Evolutionary conservation across 768 basidiomycete genomes (phyloP), one percentile per base, ranked within the genome.

Genomic region (Suillus paluster): DNA sequence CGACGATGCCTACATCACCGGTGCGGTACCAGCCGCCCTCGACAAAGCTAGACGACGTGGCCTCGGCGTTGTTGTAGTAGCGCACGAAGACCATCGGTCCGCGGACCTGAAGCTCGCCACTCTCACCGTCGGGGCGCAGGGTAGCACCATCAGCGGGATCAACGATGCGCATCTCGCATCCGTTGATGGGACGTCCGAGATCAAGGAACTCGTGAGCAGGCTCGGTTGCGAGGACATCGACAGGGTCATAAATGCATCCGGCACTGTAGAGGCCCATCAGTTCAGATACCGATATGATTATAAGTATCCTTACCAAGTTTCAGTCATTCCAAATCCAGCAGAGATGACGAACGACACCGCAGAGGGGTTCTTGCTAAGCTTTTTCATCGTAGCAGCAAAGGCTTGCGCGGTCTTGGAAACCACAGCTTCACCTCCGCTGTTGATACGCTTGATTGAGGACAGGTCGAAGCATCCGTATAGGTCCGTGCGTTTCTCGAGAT

Each of bases 21-120:
- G 86, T 86, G 64, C 80, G 81, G 71, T 84, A 83, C 86, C 86
- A 88, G 7, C 82, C 77, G 15, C 81, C 83, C 6, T 70, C 63
- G 0, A 78, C 77, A 63, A 88, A 83, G 33, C 81, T 78, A 36
- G 80, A 76, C 9, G 63, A 61, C 6, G 85, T 87, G 0, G 84
- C 83, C 58, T 78, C 68, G 11, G 69, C 63, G 68, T 86, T 85
- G 66, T 76, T 78, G 73, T 78, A 80, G 65, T 87, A 86, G 19
- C 81, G 79, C 21, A 69, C 69, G 62, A 78, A 77, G 3, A 81
- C 50, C 60, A 75, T 77, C 0, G 78, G 72, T 1, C 80, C 81
- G 21, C 74, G 71, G 25, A 86, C 63, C 61, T 79, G 78, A 6
- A 81, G 72, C 25, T 79, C 74, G 21, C 79, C 80, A 17, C 70